Conservation (phyloP, 2,329 filamentous ascomycete species). For the Fusarium pseudoanthophilum region DNA sequence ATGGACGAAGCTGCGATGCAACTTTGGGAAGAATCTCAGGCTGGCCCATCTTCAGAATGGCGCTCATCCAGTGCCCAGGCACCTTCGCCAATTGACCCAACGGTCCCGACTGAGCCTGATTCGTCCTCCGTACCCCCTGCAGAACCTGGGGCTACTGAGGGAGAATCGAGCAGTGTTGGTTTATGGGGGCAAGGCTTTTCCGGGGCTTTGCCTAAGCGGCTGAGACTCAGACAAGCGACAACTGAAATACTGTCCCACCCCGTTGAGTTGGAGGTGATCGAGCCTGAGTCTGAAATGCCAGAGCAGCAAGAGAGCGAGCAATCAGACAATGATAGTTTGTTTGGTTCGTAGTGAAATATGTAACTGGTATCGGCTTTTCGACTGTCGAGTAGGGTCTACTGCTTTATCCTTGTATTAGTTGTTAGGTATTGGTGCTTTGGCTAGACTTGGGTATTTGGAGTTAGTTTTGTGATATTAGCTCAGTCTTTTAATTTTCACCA, state of each 20-base stretch:
- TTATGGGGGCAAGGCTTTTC: background rate
- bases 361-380: background rate
- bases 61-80: background rate
- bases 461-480: background rate
- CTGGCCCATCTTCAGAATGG: background rate
- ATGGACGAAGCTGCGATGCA: slow-evolving; percentile 7
- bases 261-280: background rate
- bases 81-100: slow-evolving; percentile 6
- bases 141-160: background rate
- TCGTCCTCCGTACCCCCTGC: background rate
- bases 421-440: background rate
- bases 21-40: background rate
- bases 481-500: background rate
- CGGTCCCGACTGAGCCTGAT: background rate
- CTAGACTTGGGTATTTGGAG: background rate
- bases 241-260: background rate
- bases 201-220: background rate
- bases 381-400: background rate
- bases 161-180: background rate
- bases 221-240: background rate
- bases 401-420: background rate
- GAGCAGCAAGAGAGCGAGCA: background rate
- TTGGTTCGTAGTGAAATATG: background rate
- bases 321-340: background rate
- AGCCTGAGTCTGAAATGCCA: background rate